Base-by-base conservation (phyloP, 179 eudicot species). In the Drosera spatulata region DNA sequence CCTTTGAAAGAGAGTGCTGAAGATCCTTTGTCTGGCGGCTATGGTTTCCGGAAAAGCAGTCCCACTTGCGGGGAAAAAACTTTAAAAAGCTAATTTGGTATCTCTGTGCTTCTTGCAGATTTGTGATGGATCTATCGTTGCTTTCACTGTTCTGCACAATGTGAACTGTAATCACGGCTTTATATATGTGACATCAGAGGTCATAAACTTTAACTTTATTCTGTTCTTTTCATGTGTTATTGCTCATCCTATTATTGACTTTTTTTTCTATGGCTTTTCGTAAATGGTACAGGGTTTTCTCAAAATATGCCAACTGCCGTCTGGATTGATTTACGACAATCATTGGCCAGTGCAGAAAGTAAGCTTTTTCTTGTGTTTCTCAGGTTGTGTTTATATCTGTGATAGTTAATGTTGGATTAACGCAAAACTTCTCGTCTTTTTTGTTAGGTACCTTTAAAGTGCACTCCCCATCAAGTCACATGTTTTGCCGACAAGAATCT, bases 261-360 rank as follows among this genome's bases (percentile, higher is more conserved):
- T 43, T 39, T 10, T 62, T 59, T 59, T 7, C 45, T 43, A 43
- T 43, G 8, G 33, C 41, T 13, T 52, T 38, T 71, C 39, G 14
- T 44, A 37, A 40, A 74, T 50, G 58, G 66, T 67, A 66, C 65
- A 93, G 99, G 99, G 97, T 60, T 69, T 79, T 54, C 82, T 93
- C 65, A 93, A 93, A 69, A 93, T 93, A 60, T 86, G 99, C 66
- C 97, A 85, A 66, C 79, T 93, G 69, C 95, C 88, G 57, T 69
- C 90, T 68, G 80, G 73, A 65, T 71, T 71, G 62, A 80, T 75
- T 54, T 93, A 80, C 60, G 99, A 93, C 75, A 93, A 93, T 75
- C 75, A 80, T 82, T 93, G 99, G 99, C 99, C 99, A 7, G 87
- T 93, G 54, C 95, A 93, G 63, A 93, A 93, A 74, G 99, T 90